Evolutionary conservation across 768 basidiomycete genomes (phyloP).

Genomic region (Xerocomellus intermedius): DNA sequence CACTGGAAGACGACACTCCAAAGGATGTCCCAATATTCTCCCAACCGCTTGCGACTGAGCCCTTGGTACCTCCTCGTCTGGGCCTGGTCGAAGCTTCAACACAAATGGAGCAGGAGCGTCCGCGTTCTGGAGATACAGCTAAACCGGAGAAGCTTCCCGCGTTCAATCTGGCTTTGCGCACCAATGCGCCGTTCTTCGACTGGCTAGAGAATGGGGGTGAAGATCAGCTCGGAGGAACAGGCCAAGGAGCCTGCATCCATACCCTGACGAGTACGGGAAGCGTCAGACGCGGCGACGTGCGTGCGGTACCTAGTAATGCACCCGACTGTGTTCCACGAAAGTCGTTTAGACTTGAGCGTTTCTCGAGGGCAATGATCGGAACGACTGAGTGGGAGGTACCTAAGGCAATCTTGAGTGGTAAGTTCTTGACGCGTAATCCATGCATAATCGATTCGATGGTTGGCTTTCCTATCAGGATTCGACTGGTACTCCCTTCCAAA

Average conservation of each 20-base stretch:
- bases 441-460: neutral
- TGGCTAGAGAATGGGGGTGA: constrained; percentile 67
- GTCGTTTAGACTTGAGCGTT: constrained; percentile 58
- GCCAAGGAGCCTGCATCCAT: constrained; percentile 15
- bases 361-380: constrained; percentile 75
- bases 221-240: constrained; percentile 26
- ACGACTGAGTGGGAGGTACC: constrained; percentile 71
- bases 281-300: neutral
- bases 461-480: constrained; percentile 43
- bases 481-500: constrained; percentile 52
- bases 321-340: constrained; percentile 25
- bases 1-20: neutral
- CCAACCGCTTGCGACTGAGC: neutral
- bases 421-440: constrained; percentile 6
- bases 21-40: neutral
- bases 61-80: neutral
- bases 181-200: constrained; percentile 55
- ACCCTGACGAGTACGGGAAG: neutral
- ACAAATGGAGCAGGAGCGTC: neutral
- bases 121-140: neutral
- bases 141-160: constrained; percentile 40
- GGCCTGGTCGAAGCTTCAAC: neutral
- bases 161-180: constrained; percentile 71
- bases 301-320: neutral
- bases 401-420: constrained; percentile 55